These are phyloP conservation scores for Salix udensis DNA, from an alignment of 345 rosid species.

Conservation along the genomic window DNA sequence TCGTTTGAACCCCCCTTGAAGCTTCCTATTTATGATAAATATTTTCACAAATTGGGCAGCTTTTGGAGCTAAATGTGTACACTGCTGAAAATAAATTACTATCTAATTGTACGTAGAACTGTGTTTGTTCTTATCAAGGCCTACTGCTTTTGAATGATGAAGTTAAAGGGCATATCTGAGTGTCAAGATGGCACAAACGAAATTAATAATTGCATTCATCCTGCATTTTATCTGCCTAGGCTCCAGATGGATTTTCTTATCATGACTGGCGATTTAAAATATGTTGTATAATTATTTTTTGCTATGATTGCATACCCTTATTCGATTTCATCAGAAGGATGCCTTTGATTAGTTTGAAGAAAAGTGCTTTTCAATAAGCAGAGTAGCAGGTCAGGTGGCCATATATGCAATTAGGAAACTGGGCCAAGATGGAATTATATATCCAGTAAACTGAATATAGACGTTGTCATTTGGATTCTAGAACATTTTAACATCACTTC, in stretches of 20 bases:
- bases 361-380: background rate
- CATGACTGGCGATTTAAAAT: background rate
- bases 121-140: no score
- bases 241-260: background rate
- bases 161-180: background rate
- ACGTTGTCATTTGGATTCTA: background rate
- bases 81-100: no score
- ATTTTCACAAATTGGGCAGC: background rate
- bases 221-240: no score
- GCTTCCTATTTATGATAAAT: background rate
- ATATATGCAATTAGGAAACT: conserved; percentile 4
- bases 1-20: background rate
- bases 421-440: background rate
- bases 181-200: background rate
- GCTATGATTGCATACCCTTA: background rate
- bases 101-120: no score
- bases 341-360: background rate
- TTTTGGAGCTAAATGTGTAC: no score
- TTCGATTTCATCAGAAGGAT: background rate
- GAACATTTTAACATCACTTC: background rate
- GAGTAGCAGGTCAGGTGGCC: conserved; percentile 4
- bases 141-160: background rate
- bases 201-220: background rate
- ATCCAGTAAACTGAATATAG: background rate
- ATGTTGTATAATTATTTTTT: background rate